Evolutionary conservation across 176 grass and related monocot species (phyloP), one percentile per base, ranked within the genome.

Genomic region (Neostapfia colusana): DNA sequence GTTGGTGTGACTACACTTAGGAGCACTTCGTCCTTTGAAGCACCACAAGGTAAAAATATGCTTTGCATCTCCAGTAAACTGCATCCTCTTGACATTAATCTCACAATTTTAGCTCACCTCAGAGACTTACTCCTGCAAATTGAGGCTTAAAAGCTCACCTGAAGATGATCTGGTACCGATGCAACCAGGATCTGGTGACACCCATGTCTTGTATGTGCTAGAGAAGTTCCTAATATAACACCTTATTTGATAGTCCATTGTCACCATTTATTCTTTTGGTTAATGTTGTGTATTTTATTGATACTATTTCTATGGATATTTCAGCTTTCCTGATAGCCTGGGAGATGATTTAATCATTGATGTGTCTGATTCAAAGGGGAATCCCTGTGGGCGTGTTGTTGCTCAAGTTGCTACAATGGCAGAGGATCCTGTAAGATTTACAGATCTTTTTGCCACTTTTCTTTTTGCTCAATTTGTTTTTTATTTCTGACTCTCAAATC

Each of bases 121-220:
- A 99, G 95, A 99, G 85, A 92, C 87, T 74, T 99, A 95, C 25
- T 74, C 91, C 10, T 99, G 95, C 82, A 85, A 95, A 42, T 23
- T 99, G 60, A 95, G 82, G 77, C 87, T 99, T 40, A 99, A 99
- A 90, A 99, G 95, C 81, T 85, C 63, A 42, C 74, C 87, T 77
- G 95, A 99, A 45, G 89, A 90, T 78, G 87, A 88, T 9, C 58
- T 70, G 41, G 81, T 95, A 77, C 87, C 82, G 5, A 92, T 99
- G 95, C 95, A 99, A 69, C 87, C 95, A 73, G 95, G 95, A 90
- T 99, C 91, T 82, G 87, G 95, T 78, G 95, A 99, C 92, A 90
- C 95, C 42, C 95, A 92, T 50, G 81, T 99, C 67, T 99, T 99
- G 95, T 99, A 89, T 74, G 95, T 92, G 76, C 59, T 53, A 61